Base-by-base conservation (phyloP, 768 basidiomycete species). In the Mrakia hoshinonis region DNA sequence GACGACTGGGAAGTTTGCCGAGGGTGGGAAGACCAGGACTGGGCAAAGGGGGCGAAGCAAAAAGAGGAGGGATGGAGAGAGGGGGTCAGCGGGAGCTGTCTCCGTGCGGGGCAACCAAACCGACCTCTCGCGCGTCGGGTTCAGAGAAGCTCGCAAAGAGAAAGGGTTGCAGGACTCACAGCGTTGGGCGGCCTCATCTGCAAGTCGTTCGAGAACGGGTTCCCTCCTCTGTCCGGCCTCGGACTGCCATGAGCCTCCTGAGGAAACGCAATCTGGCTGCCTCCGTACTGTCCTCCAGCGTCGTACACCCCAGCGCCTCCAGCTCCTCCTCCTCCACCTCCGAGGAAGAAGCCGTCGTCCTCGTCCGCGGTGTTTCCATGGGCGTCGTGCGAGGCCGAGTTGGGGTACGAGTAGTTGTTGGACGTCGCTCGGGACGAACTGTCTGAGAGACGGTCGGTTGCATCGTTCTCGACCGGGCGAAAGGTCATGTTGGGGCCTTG, bases 361-460 rank as follows among this genome's bases (percentile, higher is more conserved):
- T 60, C 58, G 10, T 12, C 13, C 2, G 49, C n/a, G 13, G n/a
- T n/a, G 51, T 6, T 29, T 31, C 34, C 54, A 13, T 13, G 18
- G n/a, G n/a, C 51, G n/a, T 31, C 54, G 54, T 55, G 54, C 26
- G 54, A 55, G 29, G 12, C 34, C 54, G 54, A 55, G 54, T 55
- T 55, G n/a, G 54, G 54, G 29, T 55, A 55, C 3, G 24, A 29
- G n/a, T 29, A 15, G 54, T 55, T 55, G n/a, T 55, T 26, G 3
- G 52, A 54, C 2, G 52, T 24, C 4, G 52, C 52, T n/a, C 22
- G 5, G 6, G n/a, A 10, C 0, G 52, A 54, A 24, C 24, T 13
- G 11, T 54, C 52, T 2, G 52, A 54, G 52, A 29, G 52, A n/a
- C 52, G 26, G 24, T 54, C 52, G 52, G 10, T 54, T 29, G 52